A percentile compares a stretch with the other conserved stretches of the same genome.
Conservation (phyloP, 2,329 filamentous ascomycete species). For the Teratosphaeria nubilosa region DNA sequence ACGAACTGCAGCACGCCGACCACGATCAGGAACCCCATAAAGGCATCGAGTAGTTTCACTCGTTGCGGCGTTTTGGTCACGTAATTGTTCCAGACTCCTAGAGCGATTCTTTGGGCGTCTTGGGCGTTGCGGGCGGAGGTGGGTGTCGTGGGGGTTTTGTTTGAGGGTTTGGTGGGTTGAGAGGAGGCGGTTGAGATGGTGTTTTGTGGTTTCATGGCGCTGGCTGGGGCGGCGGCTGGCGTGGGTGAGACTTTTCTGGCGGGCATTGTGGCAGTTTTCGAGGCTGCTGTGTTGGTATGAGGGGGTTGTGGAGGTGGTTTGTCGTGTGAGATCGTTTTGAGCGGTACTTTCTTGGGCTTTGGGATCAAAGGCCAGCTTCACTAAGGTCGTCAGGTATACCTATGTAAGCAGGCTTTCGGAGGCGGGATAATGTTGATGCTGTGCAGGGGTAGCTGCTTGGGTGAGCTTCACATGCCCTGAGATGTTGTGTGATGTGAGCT, state of each 20-base stretch:
- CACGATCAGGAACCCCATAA: constrained; percentile 76
- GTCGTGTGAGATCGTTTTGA: neutral
- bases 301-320: neutral
- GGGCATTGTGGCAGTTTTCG: too few relatives aligned
- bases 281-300: neutral
- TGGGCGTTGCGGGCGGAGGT: constrained; percentile 4
- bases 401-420: neutral
- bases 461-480: neutral
- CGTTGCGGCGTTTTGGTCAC: constrained; percentile 72
- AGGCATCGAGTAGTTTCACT: constrained; percentile 82
- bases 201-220: constrained; percentile 12
- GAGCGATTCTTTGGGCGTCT: constrained; percentile 46
- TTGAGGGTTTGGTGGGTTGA: constrained; percentile 12
- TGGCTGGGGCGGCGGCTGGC: constrained; percentile 15
- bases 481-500: neutral
- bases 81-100: constrained; percentile 70
- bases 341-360: neutral
- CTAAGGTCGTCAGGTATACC: neutral
- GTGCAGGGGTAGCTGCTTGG: neutral
- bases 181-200: constrained; percentile 12
- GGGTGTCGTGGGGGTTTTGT: constrained; percentile 5
- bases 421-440: neutral
- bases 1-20: constrained; percentile 86
- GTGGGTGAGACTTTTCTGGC: constrained; percentile 20
- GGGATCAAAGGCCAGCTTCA: neutral